These are phyloP conservation scores for Achlya hypogyna DNA, from an alignment of 352 stramenopile species.

Conservation along the genomic window DNA sequence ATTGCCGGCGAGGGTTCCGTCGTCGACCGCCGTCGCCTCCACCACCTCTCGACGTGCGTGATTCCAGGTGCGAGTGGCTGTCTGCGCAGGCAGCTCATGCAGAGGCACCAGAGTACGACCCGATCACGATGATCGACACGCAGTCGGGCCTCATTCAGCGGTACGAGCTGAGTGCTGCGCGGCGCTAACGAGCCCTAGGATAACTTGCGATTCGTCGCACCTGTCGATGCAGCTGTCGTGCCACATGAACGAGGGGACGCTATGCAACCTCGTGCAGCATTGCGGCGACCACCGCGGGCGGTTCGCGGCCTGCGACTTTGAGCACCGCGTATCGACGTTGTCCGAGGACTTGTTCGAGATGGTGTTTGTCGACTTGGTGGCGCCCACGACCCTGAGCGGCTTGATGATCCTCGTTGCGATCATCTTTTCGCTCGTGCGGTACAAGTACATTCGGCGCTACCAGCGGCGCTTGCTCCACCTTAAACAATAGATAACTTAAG, in stretches of 20 bases:
- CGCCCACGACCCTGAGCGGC: slow-evolving; percentile 47
- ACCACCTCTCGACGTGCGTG: slow-evolving; percentile 50
- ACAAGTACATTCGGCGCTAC: slow-evolving; percentile 3
- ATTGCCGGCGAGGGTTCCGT: slow-evolving; percentile 63
- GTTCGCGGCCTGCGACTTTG: slow-evolving; percentile 61
- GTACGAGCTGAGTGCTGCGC: neutral
- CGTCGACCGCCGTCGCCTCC: slow-evolving; percentile 61
- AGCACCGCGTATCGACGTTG: slow-evolving; percentile 65
- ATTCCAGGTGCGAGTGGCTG: slow-evolving; percentile 11
- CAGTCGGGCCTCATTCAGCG: slow-evolving; percentile 79
- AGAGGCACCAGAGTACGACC: slow-evolving; percentile 58
- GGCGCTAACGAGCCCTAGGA: slow-evolving; percentile 28
- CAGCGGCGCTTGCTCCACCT: neutral
- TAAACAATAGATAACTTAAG: neutral
- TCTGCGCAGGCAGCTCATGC: neutral
- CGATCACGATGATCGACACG: slow-evolving; percentile 81
- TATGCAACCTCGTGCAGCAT: slow-evolving; percentile 78
- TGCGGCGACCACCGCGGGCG: slow-evolving; percentile 47
- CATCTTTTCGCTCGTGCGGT: slow-evolving; percentile 38
- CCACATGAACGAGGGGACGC: slow-evolving; percentile 86
- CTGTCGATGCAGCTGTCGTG: slow-evolving; percentile 85
- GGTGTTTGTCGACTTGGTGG: slow-evolving; percentile 26
- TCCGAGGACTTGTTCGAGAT: slow-evolving; percentile 49
- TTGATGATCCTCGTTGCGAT: slow-evolving; percentile 44
- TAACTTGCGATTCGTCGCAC: slow-evolving; percentile 80